A percentile compares a stretch with the other conserved stretches of the same genome.
These are phyloP conservation scores for Castanopsis chinensis DNA, from an alignment of 306 rosid species.

Conservation along the genomic window DNA sequence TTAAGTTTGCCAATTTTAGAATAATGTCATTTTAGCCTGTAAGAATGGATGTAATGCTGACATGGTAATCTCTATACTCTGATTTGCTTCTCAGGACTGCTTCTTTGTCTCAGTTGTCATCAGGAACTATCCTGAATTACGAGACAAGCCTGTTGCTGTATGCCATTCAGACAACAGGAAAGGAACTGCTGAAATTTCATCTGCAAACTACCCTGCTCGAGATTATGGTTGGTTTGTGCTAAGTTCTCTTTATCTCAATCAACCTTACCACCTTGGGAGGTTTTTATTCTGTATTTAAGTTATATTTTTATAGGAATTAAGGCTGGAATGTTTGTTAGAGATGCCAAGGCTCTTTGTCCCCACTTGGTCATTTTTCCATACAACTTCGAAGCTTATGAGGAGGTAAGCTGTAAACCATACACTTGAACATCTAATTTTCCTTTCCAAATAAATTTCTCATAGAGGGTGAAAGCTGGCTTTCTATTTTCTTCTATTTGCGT, in stretches of 20 bases:
- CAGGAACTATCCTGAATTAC: slow-evolving; percentile 58
- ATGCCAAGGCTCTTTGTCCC: slow-evolving; percentile 85
- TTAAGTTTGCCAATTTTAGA: slow-evolving; percentile 8
- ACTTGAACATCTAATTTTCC: not conserved
- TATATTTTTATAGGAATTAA: slow-evolving; percentile 52
- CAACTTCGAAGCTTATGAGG: slow-evolving; percentile 91
- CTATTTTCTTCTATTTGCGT: not conserved
- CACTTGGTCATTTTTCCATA: slow-evolving; percentile 73
- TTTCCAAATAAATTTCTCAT: slow-evolving; percentile 16
- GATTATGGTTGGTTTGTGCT: slow-evolving; percentile 61
- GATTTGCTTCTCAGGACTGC: slow-evolving; percentile 69
- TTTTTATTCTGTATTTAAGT: slow-evolving; percentile 14
- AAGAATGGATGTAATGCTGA: slow-evolving; percentile 6
- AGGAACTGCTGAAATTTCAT: slow-evolving; percentile 96
- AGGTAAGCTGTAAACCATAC: slow-evolving; percentile 43
- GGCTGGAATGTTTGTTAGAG: slow-evolving; percentile 95
- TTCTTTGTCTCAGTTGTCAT: slow-evolving; percentile 91
- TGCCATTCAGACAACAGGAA: slow-evolving; percentile 86
- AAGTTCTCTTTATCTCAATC: slow-evolving; percentile 16
- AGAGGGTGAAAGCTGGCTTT: not conserved
- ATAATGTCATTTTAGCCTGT: slow-evolving; percentile 5
- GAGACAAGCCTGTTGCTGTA: slow-evolving; percentile 84
- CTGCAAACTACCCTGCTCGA: slow-evolving; percentile 97
- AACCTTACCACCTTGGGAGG: slow-evolving; percentile 4
- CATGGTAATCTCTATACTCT: slow-evolving; percentile 9